Evolutionary conservation across 2,329 filamentous ascomycete species (phyloP).

Genomic region (Parascedosporium putredinis): DNA sequence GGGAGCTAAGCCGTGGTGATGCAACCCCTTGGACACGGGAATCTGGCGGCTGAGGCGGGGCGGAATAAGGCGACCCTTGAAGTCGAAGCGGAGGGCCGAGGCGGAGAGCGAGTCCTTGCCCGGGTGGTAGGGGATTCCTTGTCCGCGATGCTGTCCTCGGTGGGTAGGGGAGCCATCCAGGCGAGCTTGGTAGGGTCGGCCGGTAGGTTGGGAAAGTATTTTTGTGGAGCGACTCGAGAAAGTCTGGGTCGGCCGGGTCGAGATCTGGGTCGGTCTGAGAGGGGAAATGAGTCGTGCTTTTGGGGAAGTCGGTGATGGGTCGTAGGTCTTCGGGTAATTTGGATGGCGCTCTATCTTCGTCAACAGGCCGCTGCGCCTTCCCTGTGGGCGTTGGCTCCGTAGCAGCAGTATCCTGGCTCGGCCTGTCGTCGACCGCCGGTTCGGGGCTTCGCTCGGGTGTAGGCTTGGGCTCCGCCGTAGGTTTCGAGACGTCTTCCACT

Average conservation of each 20-base stretch:
- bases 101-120: conserved; percentile 60
- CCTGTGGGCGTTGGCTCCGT: conserved; percentile 12
- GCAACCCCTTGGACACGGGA: conserved; percentile 68
- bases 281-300: conserved; percentile 49
- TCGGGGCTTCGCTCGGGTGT: too few species aligned
- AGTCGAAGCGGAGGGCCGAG: conserved; percentile 78
- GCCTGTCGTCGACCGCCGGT: too few species aligned
- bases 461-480: conserved; percentile 14
- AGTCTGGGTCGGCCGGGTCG: conserved; percentile 72
- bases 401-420: conserved; percentile 3
- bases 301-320: conserved; percentile 26
- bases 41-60: conserved; percentile 65
- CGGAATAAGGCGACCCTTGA: conserved; percentile 68
- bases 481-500: conserved; percentile 21
- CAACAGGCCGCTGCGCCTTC: conserved; percentile 17
- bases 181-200: conserved; percentile 76
- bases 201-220: conserved; percentile 86
- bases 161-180: conserved; percentile 74
- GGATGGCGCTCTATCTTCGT: conserved; percentile 31
- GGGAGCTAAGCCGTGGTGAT: conserved; percentile 88
- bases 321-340: conserved; percentile 32
- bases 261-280: conserved; percentile 55
- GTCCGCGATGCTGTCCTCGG: conserved; percentile 53
- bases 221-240: conserved; percentile 77
- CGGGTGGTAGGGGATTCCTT: conserved; percentile 74